Conservation (phyloP, 352 stramenopile species). For the Pythium myriotylum region DNA sequence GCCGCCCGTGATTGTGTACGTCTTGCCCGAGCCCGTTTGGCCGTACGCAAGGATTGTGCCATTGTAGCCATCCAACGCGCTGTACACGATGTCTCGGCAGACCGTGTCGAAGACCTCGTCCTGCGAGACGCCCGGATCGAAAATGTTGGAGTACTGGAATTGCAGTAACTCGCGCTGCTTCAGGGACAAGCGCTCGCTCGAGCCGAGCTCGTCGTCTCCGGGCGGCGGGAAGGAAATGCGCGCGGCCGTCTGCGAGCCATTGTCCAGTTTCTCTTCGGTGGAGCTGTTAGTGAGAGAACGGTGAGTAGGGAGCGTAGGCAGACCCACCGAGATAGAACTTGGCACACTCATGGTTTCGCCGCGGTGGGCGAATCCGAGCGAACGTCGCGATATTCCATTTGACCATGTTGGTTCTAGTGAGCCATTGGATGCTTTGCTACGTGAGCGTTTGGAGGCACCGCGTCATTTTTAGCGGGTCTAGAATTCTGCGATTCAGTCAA, state of each 20-base stretch:
- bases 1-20: conserved; percentile 80
- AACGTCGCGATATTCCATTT: conserved; percentile 84
- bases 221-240: conserved; percentile 67
- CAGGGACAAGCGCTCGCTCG: conserved; percentile 46
- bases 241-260: conserved; percentile 41
- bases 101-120: conserved; percentile 73
- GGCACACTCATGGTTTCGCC: conserved; percentile 54
- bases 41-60: conserved; percentile 89
- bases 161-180: conserved; percentile 76
- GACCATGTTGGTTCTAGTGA: conserved; percentile 37
- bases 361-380: conserved; percentile 61
- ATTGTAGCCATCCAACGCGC: conserved; percentile 87
- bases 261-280: conserved; percentile 47
- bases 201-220: conserved; percentile 39
- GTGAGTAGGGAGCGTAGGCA: background rate
- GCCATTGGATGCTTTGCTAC: background rate
- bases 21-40: conserved; percentile 90
- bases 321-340: conserved; percentile 60
- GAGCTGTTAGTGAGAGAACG: background rate
- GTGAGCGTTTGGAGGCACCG: background rate
- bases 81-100: conserved; percentile 76
- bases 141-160: conserved; percentile 75
- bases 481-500: background rate
- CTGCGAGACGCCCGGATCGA: conserved; percentile 63
- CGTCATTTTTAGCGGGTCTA: background rate